Evolutionary conservation across 768 basidiomycete species (phyloP).

Genomic region (Coprinopsis sp.): DNA sequence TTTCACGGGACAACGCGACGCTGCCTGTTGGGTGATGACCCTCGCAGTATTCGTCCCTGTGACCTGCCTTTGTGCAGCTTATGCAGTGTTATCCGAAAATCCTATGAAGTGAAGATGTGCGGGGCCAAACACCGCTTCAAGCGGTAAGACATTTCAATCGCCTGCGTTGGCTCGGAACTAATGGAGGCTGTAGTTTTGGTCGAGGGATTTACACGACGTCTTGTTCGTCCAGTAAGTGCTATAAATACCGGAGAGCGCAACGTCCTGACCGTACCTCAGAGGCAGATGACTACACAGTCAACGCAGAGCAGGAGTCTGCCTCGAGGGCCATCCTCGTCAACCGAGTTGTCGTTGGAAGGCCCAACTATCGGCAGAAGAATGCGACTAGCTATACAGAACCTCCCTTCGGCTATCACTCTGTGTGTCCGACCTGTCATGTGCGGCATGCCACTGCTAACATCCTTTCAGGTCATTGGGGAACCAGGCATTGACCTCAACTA

Average conservation of each 20-base stretch:
- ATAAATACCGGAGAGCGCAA: not conserved
- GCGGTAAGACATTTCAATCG: not conserved
- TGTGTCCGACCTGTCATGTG: constrained; percentile 17
- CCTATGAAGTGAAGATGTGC: constrained; percentile 57
- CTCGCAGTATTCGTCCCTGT: constrained; percentile 44
- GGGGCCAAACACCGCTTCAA: constrained; percentile 30
- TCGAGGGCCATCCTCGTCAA: constrained; percentile 52
- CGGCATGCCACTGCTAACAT: not conserved
- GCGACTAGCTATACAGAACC: constrained; percentile 43
- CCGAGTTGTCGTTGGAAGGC: constrained; percentile 61
- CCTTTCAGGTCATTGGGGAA: constrained; percentile 48
- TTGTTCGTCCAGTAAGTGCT: constrained; percentile 54
- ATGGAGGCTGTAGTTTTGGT: constrained; percentile 45
- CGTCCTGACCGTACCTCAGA: constrained; percentile 31
- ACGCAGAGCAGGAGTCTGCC: constrained; percentile 34
- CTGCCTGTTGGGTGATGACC: constrained; percentile 54
- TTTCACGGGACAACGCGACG: constrained; percentile 66
- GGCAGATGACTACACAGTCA: constrained; percentile 60
- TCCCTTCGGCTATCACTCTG: constrained; percentile 60
- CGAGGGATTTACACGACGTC: constrained; percentile 62
- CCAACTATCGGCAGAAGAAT: constrained; percentile 46
- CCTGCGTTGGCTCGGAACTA: not conserved
- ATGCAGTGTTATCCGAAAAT: constrained; percentile 52
- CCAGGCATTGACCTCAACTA: constrained; percentile 66
- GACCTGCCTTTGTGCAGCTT: constrained; percentile 45